Evolutionary conservation across 495 filamentous ascomycete species (phyloP).

Genomic region (Aspergillus haitiensis): DNA sequence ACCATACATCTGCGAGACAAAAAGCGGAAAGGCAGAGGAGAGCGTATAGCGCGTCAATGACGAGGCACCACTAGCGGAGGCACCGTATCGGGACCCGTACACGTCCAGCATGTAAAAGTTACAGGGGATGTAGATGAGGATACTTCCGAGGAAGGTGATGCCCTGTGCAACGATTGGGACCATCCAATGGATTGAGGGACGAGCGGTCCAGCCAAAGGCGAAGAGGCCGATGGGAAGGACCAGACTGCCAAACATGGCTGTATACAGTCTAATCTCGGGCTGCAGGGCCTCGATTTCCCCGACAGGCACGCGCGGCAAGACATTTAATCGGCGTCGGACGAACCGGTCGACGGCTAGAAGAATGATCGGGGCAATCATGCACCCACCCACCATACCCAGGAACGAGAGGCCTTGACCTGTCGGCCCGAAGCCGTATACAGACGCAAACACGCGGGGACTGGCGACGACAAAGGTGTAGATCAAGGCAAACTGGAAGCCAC

Average conservation of each 20-base stretch:
- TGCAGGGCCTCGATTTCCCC: constrained; percentile 59
- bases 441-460: constrained; percentile 71
- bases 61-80: constrained; percentile 45
- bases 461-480: constrained; percentile 65
- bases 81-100: constrained; percentile 11
- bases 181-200: constrained; percentile 70
- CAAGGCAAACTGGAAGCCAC: constrained; percentile 65
- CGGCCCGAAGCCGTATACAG: constrained; percentile 66
- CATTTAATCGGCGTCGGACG: constrained; percentile 65
- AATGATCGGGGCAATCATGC: constrained; percentile 44
- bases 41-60: constrained; percentile 74
- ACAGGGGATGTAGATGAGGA: constrained; percentile 73
- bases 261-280: constrained; percentile 71
- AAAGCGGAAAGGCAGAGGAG: constrained; percentile 67
- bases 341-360: constrained; percentile 62
- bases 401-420: constrained; percentile 69
- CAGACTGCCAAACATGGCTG: constrained; percentile 65
- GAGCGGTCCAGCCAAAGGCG: constrained; percentile 76
- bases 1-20: constrained; percentile 69
- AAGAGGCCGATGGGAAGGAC: constrained; percentile 68
- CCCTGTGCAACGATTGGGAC: constrained; percentile 67
- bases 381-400: constrained; percentile 69
- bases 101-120: constrained; percentile 60
- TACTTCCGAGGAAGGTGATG: constrained; percentile 76
- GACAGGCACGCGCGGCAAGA: constrained; percentile 54